Percentiles rank a stretch among this genome's conserved stretches.
Evolutionary conservation across 441 rosid genomes (phyloP).

Genomic region (Populus hybrid): DNA sequence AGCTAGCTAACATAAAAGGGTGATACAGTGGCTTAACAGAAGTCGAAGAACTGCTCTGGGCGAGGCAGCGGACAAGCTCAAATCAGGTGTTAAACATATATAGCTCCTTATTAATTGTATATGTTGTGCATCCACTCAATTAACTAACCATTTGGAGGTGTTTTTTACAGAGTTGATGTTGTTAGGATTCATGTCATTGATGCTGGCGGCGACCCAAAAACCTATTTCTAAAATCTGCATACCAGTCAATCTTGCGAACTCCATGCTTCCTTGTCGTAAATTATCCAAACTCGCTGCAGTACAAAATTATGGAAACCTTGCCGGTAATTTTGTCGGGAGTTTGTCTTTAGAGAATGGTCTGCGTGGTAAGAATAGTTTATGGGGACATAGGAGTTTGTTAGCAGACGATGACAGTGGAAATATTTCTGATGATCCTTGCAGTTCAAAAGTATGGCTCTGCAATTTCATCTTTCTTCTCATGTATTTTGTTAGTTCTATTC

Average conservation of each 20-base stretch:
- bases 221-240: conserved; percentile 33
- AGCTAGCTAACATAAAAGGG: neutral
- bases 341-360: neutral
- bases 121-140: neutral
- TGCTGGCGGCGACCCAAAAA: conserved; percentile 28
- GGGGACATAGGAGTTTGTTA: neutral
- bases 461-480: neutral
- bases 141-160: neutral
- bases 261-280: conserved; percentile 39
- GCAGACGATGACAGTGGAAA: neutral
- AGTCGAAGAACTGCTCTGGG: conserved; percentile 27
- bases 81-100: conserved; percentile 29
- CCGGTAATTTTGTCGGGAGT: neutral
- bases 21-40: conserved; percentile 36
- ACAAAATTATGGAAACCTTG: neutral
- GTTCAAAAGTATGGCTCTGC: neutral
- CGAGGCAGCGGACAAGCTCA: conserved; percentile 40
- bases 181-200: conserved; percentile 40
- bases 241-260: conserved; percentile 20
- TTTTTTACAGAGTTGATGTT: conserved; percentile 35
- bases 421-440: conserved; percentile 9
- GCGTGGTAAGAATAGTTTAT: neutral
- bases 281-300: neutral
- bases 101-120: too few relatives aligned
- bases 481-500: neutral